Conservation (phyloP, 2,329 filamentous ascomycete genomes). For the Chaetoscypha palmicola region DNA sequence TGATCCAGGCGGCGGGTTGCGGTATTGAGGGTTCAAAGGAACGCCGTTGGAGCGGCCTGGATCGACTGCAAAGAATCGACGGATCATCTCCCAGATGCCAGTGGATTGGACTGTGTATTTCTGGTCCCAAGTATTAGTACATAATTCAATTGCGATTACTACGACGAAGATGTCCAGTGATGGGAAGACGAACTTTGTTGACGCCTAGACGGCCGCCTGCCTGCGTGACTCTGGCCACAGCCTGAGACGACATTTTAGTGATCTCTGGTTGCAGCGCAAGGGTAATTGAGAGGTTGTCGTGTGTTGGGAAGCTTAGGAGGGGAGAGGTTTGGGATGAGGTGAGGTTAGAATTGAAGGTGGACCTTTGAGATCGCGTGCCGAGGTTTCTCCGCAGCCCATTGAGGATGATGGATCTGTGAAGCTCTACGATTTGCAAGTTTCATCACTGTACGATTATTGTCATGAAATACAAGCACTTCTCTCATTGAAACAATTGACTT, state of each 20-base stretch:
- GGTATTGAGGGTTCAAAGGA: slow-evolving; percentile 87
- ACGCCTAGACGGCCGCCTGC: slow-evolving; percentile 49
- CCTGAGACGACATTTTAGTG: slow-evolving; percentile 38
- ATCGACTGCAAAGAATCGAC: slow-evolving; percentile 72
- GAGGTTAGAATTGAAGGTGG: slow-evolving; percentile 1
- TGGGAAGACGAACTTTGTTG: slow-evolving; percentile 45
- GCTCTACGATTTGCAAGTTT: too few relatives aligned
- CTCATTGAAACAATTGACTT: too few relatives aligned
- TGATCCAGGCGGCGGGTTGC: slow-evolving; percentile 73
- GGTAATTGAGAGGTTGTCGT: slow-evolving; percentile 24
- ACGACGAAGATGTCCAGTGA: too few relatives aligned
- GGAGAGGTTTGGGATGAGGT: neutral
- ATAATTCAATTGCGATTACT: slow-evolving; percentile 23
- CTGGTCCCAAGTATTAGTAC: slow-evolving; percentile 39
- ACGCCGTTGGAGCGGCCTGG: slow-evolving; percentile 84
- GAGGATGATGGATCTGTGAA: too few relatives aligned
- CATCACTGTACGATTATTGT: too few relatives aligned
- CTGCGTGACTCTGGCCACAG: slow-evolving; percentile 52
- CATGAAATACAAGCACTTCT: too few relatives aligned
- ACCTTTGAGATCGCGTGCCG: neutral
- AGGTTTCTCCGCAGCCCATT: slow-evolving; percentile 1
- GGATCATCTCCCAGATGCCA: slow-evolving; percentile 81
- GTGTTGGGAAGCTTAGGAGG: slow-evolving; percentile 6
- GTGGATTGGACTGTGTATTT: slow-evolving; percentile 93
- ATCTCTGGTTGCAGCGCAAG: slow-evolving; percentile 14